A percentile compares a stretch with the other conserved stretches of the same genome.
Evolutionary conservation across 345 rosid genomes (phyloP).

Genomic region (Fremontodendron californicum): DNA sequence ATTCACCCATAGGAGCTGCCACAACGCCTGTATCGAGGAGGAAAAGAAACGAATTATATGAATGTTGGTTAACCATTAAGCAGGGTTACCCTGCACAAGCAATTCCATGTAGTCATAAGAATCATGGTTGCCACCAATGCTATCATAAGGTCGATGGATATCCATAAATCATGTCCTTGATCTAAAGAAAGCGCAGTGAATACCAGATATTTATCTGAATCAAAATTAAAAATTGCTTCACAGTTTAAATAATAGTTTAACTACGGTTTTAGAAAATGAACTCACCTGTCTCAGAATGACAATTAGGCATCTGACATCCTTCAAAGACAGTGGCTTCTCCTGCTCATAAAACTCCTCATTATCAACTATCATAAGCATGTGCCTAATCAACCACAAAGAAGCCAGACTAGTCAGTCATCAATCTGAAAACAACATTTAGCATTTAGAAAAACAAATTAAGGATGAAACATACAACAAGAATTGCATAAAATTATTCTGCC

Average conservation of each 20-base stretch:
- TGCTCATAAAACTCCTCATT: constrained; percentile 96
- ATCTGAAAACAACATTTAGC: constrained; percentile 1
- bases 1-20: constrained; percentile 90
- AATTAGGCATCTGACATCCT: constrained; percentile 70
- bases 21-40: constrained; percentile 55
- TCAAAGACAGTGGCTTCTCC: constrained; percentile 81
- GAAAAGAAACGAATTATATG: neutral
- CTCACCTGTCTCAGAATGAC: constrained; percentile 81
- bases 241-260: neutral
- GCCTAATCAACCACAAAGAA: constrained; percentile 55
- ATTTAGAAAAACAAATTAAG: constrained; percentile 5
- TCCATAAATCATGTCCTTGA: constrained; percentile 2
- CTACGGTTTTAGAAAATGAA: neutral
- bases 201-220: neutral
- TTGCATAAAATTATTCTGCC: neutral
- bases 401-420: constrained; percentile 7
- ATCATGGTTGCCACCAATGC: neutral
- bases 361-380: constrained; percentile 92
- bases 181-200: neutral
- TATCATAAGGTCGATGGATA: neutral
- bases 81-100: neutral
- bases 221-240: neutral
- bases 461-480: constrained; percentile 2
- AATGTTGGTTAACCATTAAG: neutral
- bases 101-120: neutral